phyloP scores from a whole-genome alignment of 331 rosid genomes.

The Malus hybrid region DNA sequence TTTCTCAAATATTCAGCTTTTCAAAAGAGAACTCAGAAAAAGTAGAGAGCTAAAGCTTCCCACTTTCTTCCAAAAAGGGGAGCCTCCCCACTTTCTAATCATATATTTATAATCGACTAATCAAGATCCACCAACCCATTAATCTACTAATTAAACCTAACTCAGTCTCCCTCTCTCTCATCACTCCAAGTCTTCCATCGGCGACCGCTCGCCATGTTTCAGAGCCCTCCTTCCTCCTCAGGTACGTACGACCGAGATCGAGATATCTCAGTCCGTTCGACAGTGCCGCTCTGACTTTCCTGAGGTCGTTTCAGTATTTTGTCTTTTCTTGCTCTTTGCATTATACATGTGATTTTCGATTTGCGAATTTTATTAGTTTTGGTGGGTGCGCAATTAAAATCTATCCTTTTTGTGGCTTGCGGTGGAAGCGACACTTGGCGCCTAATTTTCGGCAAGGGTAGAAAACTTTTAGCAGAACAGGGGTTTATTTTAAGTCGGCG shows the following conservation, averaged over 20 bases:
- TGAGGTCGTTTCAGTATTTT: neutral
- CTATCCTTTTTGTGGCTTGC: neutral
- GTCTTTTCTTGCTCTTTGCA: neutral
- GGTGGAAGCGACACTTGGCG: neutral
- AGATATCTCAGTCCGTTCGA: neutral
- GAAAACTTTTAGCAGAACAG: conserved; percentile 7
- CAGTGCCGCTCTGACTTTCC: neutral
- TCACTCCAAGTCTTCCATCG: neutral
- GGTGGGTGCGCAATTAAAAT: neutral
- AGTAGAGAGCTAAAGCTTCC: too few relatives aligned
- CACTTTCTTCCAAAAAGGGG: too few relatives aligned
- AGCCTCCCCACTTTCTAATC: neutral
- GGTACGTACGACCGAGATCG: neutral
- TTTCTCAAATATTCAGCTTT: too few relatives aligned
- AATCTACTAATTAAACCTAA: neutral
- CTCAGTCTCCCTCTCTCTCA: neutral
- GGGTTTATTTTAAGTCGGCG: conserved; percentile 33
- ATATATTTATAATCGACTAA: neutral
- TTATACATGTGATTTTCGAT: too few relatives aligned
- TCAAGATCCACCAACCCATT: neutral
- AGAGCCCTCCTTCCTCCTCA: neutral
- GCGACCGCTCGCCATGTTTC: neutral
- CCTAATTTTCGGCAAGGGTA: neutral
- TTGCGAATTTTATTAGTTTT: too few relatives aligned
- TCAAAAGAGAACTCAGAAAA: too few relatives aligned